A percentile compares a stretch with the other conserved stretches of the same genome.
Evolutionary conservation across 2,329 filamentous ascomycete genomes (phyloP).

Genomic region (Pestalotiopsis fici): DNA sequence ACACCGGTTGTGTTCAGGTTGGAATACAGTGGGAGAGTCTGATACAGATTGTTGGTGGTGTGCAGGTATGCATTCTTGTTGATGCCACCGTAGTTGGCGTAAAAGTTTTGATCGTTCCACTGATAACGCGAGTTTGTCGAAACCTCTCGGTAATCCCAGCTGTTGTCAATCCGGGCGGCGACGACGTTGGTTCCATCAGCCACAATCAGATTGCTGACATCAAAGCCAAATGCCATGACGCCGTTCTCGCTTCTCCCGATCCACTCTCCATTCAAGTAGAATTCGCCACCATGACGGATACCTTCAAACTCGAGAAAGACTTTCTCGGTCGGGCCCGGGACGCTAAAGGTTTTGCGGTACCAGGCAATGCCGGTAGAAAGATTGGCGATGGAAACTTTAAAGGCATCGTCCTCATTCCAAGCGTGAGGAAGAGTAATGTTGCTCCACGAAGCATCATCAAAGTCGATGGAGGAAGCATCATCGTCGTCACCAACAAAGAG

Average conservation of each 20-base stretch:
- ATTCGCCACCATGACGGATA: background rate
- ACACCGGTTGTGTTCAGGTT: conserved; percentile 5
- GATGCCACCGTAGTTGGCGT: conserved; percentile 5
- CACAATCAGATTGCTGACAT: background rate
- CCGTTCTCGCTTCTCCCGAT: conserved; percentile 2
- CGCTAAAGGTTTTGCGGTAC: conserved; percentile 4
- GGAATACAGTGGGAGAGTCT: conserved; percentile 1
- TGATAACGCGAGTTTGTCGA: background rate
- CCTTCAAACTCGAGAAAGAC: conserved; percentile 1
- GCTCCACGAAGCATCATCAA: background rate
- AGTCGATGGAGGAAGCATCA: background rate
- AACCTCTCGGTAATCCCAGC: background rate
- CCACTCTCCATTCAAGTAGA: conserved; percentile 1
- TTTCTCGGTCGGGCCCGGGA: background rate
- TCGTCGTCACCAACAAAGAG: conserved; percentile 1
- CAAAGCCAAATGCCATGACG: conserved; percentile 4
- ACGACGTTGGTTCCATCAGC: background rate
- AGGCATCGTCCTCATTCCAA: conserved; percentile 1
- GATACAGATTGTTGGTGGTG: background rate
- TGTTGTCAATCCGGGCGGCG: background rate
- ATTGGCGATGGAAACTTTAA: background rate
- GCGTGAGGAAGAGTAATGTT: background rate
- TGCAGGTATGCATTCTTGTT: conserved; percentile 4
- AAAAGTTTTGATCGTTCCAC: conserved; percentile 1
- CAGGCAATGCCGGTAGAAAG: background rate